Evolutionary conservation across 2,329 filamentous ascomycete species (phyloP), one percentile per base, ranked within the genome.

Genomic region (Fonsecaea nubica): DNA sequence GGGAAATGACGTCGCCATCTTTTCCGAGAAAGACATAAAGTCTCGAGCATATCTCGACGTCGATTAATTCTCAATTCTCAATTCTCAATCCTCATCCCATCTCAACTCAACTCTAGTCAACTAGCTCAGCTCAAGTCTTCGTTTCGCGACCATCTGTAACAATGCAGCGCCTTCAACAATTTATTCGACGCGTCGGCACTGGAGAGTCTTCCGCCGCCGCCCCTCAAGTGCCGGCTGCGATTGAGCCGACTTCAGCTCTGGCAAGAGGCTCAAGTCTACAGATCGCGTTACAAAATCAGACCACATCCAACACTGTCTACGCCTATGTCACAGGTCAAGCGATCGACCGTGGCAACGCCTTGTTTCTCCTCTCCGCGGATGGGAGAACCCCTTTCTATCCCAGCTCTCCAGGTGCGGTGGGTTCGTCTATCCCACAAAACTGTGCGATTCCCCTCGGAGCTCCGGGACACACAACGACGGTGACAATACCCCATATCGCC

Each of bases 321-420:
- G 90, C 88, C 21, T 90, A 91, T 76, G 85, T 95, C 73, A 93
- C 89, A 1, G 91, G 91, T 21, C 81, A 83, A 18, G 86, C 87
- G 36, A 74, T 89, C 53, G 83, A 87, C 74, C 85, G 85, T 18
- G 83, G 85, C 75, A 86, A 87, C 72, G 82, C 82, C 13, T 81
- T 89, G 21, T 84, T 89, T 66, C 80, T 93, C 52, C 81, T 93
- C 32, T 80, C 85, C 71, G 80, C 88, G 13, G 90, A 93, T 73
- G 90, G 90, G 55, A 79, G 80, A 62, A 90, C 87, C 4, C 78
- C 86, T 4, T 90, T 91, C 78, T 88, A 85, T 68, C 91, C 91
- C 0, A 74, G 77, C 0, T 89, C 86, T 5, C 89, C 90, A 0
- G 74, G 80, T 0, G 72, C 76, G 2, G 81, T 83, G 10, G 68